Evolutionary conservation across 192 early-diverging fungal genomes (phyloP).

Genomic region (Coemansia aciculifera): DNA sequence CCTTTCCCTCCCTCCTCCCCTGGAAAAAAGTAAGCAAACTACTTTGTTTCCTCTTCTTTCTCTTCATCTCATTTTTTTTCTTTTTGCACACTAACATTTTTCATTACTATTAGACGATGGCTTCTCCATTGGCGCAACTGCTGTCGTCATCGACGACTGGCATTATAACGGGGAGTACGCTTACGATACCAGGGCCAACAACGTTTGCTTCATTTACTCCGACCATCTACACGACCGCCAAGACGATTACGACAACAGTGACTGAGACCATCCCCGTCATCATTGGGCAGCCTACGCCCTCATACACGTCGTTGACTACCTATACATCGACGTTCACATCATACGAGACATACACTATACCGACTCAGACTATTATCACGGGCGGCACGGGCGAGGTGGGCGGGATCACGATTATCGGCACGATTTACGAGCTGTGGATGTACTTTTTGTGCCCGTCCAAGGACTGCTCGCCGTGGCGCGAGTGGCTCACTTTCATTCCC

Average conservation of each 20-base stretch:
- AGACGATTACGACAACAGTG: constrained; percentile 28
- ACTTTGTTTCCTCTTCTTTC: not conserved
- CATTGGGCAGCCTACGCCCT: constrained; percentile 12
- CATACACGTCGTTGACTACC: constrained; percentile 31
- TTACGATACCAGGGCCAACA: constrained; percentile 22
- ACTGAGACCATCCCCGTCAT: constrained; percentile 19
- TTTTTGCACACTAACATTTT: not conserved
- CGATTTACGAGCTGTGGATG: constrained; percentile 51
- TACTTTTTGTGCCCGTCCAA: constrained; percentile 49
- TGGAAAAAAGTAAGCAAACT: not conserved
- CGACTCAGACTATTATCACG: constrained; percentile 27
- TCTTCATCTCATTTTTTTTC: not conserved
- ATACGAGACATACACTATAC: constrained; percentile 27
- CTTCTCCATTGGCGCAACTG: not conserved
- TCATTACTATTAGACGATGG: not conserved
- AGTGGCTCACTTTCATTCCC: constrained; percentile 56
- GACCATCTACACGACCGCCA: constrained; percentile 23
- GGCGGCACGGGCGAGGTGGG: constrained; percentile 44
- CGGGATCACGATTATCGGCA: constrained; percentile 37
- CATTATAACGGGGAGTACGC: constrained; percentile 20
- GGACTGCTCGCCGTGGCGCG: constrained; percentile 47
- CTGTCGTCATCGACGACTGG: constrained; percentile 32
- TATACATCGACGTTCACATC: constrained; percentile 38
- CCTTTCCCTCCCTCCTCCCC: not conserved
- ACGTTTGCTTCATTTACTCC: not conserved